Evolutionary conservation across 306 rosid genomes (phyloP), one percentile per base, ranked within the genome.

Genomic region (Rubus parviflorus): DNA sequence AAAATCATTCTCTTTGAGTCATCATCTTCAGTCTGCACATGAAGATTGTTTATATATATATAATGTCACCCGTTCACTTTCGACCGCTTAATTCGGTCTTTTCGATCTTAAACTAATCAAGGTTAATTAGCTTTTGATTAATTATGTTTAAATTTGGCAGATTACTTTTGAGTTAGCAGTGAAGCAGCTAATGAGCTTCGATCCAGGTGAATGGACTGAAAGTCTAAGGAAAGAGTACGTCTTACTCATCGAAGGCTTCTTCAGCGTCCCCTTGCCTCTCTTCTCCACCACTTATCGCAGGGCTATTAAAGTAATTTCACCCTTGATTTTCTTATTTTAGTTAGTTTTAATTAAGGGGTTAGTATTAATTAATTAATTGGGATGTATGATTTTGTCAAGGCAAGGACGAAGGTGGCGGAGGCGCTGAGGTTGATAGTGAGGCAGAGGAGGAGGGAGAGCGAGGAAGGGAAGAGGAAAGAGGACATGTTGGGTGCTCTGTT

Each of bases 151-250:
- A 30, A 17, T 45, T 40, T 53, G 11, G 86, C 82, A 95, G 99
- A 95, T 95, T 75, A 95, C 99, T 46, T 95, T 95, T 84, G 99
- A 95, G 84, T 80, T 95, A 71, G 90, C 97, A 25, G 91, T 95
- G 94, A 95, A 95, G 90, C 99, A 95, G 66, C 76, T 95, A 67
- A 90, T 95, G 99, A 95, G 99, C 82, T 90, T 90, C 81, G 99
- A 95, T 82, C 99, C 97, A 1, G 89, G 92, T 10, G 89, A 95
- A 70, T 92, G 97, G 99, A 92, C 97, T 2, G 97, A 95, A 79
- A 75, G 41, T 79, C 75, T 95, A 35, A 91, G 90, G 80, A 92
- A 92, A 70, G 90, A 95, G 83, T 95, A 95, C 64, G 92, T 92
- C 51, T 89, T 89, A 46, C 91, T 95, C 25, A 92, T 95, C 63